phyloP scores from a whole-genome alignment of 2,329 filamentous ascomycete genomes.

The Pyrenochaeta sp. region DNA sequence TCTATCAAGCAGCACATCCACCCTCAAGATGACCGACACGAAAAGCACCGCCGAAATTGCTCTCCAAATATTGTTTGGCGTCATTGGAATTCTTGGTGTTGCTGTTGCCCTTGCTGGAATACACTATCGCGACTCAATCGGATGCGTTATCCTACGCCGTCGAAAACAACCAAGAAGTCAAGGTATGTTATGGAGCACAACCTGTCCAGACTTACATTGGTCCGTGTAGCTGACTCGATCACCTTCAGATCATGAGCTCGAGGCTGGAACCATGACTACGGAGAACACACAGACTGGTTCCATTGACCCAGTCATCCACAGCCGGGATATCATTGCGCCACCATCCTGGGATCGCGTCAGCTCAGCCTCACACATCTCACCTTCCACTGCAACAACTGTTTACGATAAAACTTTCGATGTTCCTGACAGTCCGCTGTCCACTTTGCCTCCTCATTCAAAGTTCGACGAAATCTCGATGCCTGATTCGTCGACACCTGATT shows the following conservation, averaged over 20 bases:
- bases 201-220: not conserved
- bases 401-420: no score
- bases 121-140: slow-evolving; percentile 18
- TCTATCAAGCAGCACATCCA: no score
- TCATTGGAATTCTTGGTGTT: slow-evolving; percentile 13
- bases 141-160: slow-evolving; percentile 11
- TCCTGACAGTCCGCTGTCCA: no score
- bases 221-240: not conserved
- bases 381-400: no score
- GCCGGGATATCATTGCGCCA: no score
- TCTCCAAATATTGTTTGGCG: slow-evolving; percentile 19
- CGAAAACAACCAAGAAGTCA: not conserved
- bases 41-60: slow-evolving; percentile 2
- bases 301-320: no score
- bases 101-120: slow-evolving; percentile 15
- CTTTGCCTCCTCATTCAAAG: not conserved
- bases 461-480: no score
- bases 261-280: no score
- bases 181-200: not conserved
- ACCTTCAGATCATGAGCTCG: not conserved
- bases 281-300: no score
- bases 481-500: no score
- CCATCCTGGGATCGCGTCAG: no score
- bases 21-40: not conserved
- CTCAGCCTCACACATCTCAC: no score